Base-by-base conservation (phyloP, 805 yeast genomes). In the Priceomyces fermenticarens region DNA sequence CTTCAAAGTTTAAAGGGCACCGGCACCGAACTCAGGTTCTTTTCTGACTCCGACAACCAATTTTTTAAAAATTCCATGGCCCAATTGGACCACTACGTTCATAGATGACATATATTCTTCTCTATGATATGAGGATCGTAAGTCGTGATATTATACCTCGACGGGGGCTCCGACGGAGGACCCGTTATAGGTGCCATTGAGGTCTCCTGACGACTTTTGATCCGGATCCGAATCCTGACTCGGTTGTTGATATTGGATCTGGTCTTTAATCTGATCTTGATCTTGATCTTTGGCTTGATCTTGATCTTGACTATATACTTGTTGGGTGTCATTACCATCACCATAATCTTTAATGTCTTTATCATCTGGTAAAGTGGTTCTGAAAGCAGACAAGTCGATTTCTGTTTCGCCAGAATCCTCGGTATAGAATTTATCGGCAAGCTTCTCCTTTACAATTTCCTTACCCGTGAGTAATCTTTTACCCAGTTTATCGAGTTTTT, bases 341-440 rank as follows among this genome's bases (percentile, higher is more conserved):
- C 90, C 90, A 51, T 83, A 83, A 62, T 83, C 90, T 58, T 78
- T 83, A 49, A 81, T 74, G 31, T 62, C 64, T 31, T 65, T 72
- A 30, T 67, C 77, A 32, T 71, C 79, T 26, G 79, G 85, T 46
- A 80, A 64, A 20, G 70, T 73, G 47, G 70, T 68, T 58, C 77
- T 75, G 63, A 78, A 78, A 53, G 71, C 73, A 17, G 80, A 66
- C 65, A 78, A 75, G 56, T 82, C 87, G 65, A 75, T 72, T 45
- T 68, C 77, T 15, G 73, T 74, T 12, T n/a, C 14, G 36, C 76
- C 75, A 36, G 62, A 67, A 36, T 73, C 78, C 50, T 78, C 83
- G 39, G 69, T 57, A 57, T 72, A 76, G 60, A 65, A 77, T 53
- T 76, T 77, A 58, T 78, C 78, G 37, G 76, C 63, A 59, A 73